A percentile compares a stretch with the other conserved stretches of the same genome.
Conservation (phyloP, 1,284 basidiomycete species). For the Xerocomus nothofagi region DNA sequence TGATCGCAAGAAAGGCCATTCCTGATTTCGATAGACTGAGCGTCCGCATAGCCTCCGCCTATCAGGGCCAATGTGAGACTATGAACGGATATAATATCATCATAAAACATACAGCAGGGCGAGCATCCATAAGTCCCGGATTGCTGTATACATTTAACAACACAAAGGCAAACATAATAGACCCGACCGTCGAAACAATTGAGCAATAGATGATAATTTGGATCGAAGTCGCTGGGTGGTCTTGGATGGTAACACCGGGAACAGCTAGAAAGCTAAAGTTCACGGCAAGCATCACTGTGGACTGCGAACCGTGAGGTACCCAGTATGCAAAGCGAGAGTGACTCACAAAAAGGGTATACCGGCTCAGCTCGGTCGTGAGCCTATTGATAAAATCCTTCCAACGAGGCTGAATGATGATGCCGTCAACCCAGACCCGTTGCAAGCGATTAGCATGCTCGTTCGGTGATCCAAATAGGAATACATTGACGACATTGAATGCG, state of each 20-base stretch:
- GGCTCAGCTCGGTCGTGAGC: slow-evolving; percentile 49
- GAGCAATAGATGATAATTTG: slow-evolving; percentile 19
- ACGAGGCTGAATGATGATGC: slow-evolving; percentile 23
- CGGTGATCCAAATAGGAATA: slow-evolving; percentile 17
- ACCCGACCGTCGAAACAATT: slow-evolving; percentile 12
- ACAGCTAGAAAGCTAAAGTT: slow-evolving; percentile 23
- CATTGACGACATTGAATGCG: slow-evolving; percentile 5
- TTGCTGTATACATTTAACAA: slow-evolving; percentile 22
- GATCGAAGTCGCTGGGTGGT: neutral
- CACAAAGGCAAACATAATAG: slow-evolving; percentile 19
- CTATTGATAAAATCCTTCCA: slow-evolving; percentile 41
- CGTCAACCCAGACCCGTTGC: slow-evolving; percentile 24
- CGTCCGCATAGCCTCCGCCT: slow-evolving; percentile 11
- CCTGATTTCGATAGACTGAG: slow-evolving; percentile 9
- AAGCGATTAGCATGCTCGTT: slow-evolving; percentile 17
- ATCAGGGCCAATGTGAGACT: neutral
- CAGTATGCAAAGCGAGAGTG: accelerated
- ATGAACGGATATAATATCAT: neutral
- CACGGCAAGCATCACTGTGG: slow-evolving; percentile 24
- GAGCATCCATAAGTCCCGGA: slow-evolving; percentile 7
- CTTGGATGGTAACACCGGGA: slow-evolving; percentile 1
- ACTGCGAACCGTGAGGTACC: slow-evolving; percentile 14
- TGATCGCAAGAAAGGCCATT: slow-evolving; percentile 16
- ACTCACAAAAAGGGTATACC: slow-evolving; percentile 51
- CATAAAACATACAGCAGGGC: slow-evolving; percentile 11